Evolutionary conservation across 176 grass and related monocot species (phyloP).

Genomic region (Chloris gayana): DNA sequence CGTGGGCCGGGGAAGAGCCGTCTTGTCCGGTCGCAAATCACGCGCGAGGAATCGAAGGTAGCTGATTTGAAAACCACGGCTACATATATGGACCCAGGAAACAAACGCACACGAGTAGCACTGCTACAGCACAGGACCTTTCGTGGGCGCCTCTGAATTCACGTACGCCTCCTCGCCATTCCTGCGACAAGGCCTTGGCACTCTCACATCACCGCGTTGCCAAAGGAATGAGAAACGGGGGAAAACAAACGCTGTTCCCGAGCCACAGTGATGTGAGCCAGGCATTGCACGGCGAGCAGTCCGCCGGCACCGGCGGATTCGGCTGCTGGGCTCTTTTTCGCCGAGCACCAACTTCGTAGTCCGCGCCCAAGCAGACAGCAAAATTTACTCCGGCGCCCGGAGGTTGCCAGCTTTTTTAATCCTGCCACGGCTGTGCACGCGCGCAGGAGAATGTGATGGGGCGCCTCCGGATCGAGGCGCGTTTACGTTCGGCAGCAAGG

Average conservation of each 20-base stretch:
- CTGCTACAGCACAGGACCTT: too few relatives aligned
- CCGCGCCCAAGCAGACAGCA: constrained; percentile 32
- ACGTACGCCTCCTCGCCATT: too few relatives aligned
- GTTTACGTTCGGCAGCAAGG: not conserved
- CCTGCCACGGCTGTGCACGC: not conserved
- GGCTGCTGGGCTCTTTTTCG: constrained; percentile 45
- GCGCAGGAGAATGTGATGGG: constrained; percentile 18
- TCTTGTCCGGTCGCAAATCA: not conserved
- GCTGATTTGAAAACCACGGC: too few relatives aligned
- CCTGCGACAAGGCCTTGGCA: not conserved
- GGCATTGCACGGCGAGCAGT: not conserved
- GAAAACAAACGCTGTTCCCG: constrained; percentile 4
- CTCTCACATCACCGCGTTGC: not conserved
- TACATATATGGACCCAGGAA: too few relatives aligned
- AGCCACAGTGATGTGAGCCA: not conserved
- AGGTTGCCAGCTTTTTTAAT: too few relatives aligned
- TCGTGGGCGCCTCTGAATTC: too few relatives aligned
- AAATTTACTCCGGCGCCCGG: constrained; percentile 1
- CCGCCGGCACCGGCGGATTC: constrained; percentile 35
- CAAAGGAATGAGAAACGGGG: not conserved
- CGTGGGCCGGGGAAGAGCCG: not conserved
- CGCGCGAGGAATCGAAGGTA: not conserved
- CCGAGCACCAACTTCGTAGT: constrained; percentile 48
- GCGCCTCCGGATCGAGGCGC: constrained; percentile 3
- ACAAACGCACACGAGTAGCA: too few relatives aligned